A percentile compares a stretch with the other conserved stretches of the same genome.
Evolutionary conservation across 2,329 filamentous ascomycete genomes (phyloP).

Genomic region (Akanthomyces dipterigenus): DNA sequence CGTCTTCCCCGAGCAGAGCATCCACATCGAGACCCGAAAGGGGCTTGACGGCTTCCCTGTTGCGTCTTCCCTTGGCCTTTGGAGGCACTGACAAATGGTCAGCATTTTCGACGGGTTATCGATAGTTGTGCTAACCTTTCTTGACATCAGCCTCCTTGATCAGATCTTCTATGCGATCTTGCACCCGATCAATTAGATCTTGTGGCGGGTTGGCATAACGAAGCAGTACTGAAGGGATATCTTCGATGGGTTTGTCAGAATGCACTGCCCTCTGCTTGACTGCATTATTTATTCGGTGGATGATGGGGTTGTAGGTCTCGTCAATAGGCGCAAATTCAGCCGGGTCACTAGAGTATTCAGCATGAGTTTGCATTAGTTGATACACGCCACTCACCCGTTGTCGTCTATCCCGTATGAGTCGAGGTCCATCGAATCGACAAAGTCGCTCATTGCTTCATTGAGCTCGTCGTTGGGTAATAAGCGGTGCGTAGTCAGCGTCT

Average conservation of each 20-base stretch:
- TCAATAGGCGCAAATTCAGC: constrained; percentile 71
- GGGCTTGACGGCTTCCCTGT: constrained; percentile 66
- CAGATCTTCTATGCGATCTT: constrained; percentile 54
- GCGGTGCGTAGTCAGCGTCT: constrained; percentile 71
- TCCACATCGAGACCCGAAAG: constrained; percentile 86
- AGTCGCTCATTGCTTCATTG: constrained; percentile 76
- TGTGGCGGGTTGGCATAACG: constrained; percentile 68
- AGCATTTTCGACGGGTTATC: constrained; percentile 6
- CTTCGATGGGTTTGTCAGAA: constrained; percentile 56
- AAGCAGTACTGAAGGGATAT: constrained; percentile 56
- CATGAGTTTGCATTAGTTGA: too few species aligned
- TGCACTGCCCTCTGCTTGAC: constrained; percentile 76
- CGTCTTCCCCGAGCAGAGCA: constrained; percentile 60
- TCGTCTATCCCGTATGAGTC: constrained; percentile 65
- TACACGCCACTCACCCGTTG: constrained; percentile 50
- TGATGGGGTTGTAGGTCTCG: constrained; percentile 73
- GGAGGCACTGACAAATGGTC: constrained; percentile 55
- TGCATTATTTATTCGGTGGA: constrained; percentile 86
- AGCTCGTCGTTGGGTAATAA: constrained; percentile 73
- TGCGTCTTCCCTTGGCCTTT: constrained; percentile 67
- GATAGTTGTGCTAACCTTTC: constrained; percentile 49
- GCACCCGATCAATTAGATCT: constrained; percentile 54
- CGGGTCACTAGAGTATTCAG: constrained; percentile 29
- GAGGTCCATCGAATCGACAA: constrained; percentile 90
- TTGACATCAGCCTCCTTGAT: constrained; percentile 71